Conservation (phyloP, 2,329 filamentous ascomycete species). For the Ophiostoma triangulosporum region DNA sequence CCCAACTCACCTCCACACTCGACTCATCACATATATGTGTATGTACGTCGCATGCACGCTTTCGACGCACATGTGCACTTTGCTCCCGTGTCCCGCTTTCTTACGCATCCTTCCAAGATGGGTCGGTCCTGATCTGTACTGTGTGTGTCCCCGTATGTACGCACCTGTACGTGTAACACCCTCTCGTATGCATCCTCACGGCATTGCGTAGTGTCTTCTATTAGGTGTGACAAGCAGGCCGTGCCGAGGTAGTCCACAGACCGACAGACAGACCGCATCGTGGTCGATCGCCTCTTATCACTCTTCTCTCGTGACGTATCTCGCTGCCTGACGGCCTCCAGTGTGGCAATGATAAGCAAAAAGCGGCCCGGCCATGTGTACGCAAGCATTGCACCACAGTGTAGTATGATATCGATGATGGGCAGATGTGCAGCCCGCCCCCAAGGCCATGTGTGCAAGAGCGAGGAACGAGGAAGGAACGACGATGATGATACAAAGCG, state of each 20-base stretch:
- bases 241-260: too few species aligned
- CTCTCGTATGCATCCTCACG: too few species aligned
- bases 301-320: too few species aligned
- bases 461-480: background rate
- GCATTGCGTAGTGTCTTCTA: too few species aligned
- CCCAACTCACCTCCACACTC: too few species aligned
- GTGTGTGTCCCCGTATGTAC: background rate
- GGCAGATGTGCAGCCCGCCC: background rate
- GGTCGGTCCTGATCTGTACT: background rate
- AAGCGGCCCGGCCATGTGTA: conserved; percentile 5
- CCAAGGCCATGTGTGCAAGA: background rate
- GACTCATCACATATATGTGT: too few species aligned
- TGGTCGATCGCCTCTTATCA: too few species aligned
- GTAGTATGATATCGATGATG: background rate
- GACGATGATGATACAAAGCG: background rate
- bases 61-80: background rate
- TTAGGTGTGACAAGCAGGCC: too few species aligned
- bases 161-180: too few species aligned
- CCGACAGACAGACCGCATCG: too few species aligned
- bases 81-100: background rate
- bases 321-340: background rate
- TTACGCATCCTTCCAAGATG: background rate
- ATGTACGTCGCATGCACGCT: background rate
- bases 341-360: conserved; percentile 5
- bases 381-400: background rate